These are phyloP conservation scores for Ophiostoma pallidulum DNA, from an alignment of 2,329 filamentous ascomycete species.

Conservation along the genomic window DNA sequence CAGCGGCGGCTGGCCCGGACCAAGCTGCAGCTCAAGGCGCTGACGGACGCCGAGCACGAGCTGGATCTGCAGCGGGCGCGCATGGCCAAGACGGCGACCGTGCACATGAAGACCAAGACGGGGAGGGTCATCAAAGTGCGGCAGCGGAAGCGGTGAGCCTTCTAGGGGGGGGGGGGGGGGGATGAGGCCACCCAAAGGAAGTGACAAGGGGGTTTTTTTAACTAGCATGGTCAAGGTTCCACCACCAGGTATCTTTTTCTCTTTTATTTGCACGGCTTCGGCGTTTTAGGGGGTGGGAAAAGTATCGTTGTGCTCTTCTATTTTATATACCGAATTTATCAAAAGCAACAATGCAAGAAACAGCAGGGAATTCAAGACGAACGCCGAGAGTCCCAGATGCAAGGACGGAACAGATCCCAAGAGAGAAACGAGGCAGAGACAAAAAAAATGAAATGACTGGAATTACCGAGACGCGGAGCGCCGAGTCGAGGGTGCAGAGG, in stretches of 20 bases:
- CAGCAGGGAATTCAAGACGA: background rate
- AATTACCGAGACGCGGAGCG: too few species aligned
- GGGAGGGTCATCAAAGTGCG: slow-evolving; percentile 55
- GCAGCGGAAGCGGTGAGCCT: slow-evolving; percentile 49
- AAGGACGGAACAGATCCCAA: too few species aligned
- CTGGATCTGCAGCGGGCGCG: slow-evolving; percentile 50
- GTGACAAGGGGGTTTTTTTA: background rate
- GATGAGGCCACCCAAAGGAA: too few species aligned
- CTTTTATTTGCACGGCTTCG: too few species aligned
- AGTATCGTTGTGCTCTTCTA: too few species aligned
- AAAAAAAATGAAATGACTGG: background rate
- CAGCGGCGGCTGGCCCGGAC: slow-evolving; percentile 39
- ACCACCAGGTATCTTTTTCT: too few species aligned
- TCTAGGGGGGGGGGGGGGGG: too few species aligned
- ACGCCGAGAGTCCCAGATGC: too few species aligned
- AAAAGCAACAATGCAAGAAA: background rate
- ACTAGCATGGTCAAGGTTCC: too few species aligned
- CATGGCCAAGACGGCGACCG: slow-evolving; percentile 57
- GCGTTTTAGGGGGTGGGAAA: too few species aligned
- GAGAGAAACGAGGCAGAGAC: background rate
- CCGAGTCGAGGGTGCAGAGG: too few species aligned
- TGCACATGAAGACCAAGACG: slow-evolving; percentile 47
- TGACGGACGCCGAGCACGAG: slow-evolving; percentile 46
- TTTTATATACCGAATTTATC: background rate
- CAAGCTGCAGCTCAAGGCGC: slow-evolving; percentile 43